Conservation (phyloP, 495 filamentous ascomycete genomes). For the Daldinia vernicosa region DNA sequence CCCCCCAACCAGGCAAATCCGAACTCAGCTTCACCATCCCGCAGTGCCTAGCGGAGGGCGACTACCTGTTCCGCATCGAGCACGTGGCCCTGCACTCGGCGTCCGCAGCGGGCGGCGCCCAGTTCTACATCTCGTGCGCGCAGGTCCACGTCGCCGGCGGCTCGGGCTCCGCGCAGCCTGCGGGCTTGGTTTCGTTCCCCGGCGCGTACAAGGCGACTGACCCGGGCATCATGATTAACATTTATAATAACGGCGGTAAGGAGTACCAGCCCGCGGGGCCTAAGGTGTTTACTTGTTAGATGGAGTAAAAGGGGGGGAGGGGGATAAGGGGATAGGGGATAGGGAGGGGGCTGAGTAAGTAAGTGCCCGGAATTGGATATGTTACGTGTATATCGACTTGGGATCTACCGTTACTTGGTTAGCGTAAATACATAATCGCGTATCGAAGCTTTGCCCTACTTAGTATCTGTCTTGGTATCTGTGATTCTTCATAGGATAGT, state of each 20-base stretch:
- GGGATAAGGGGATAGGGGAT: not conserved
- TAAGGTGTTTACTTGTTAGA: slow-evolving; percentile 39
- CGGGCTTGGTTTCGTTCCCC: slow-evolving; percentile 53
- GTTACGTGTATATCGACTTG: not conserved
- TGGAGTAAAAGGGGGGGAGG: too few species aligned
- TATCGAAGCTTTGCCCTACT: not conserved
- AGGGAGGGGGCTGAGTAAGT: not conserved
- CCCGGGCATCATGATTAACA: slow-evolving; percentile 58
- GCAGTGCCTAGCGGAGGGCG: slow-evolving; percentile 58
- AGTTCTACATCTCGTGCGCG: slow-evolving; percentile 64
- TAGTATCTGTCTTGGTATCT: not conserved
- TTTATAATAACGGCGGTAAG: slow-evolving; percentile 54
- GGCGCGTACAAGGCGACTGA: slow-evolving; percentile 55
- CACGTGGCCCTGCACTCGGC: slow-evolving; percentile 64
- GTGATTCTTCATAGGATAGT: not conserved
- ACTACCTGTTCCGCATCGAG: slow-evolving; percentile 69
- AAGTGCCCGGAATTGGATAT: too few species aligned
- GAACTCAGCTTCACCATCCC: slow-evolving; percentile 59
- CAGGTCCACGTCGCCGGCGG: slow-evolving; percentile 56
- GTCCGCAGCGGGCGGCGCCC: slow-evolving; percentile 54
- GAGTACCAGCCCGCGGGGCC: slow-evolving; percentile 44
- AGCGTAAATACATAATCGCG: not conserved
- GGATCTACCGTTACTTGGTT: not conserved
- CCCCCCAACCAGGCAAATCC: slow-evolving; percentile 39
- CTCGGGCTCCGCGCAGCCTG: slow-evolving; percentile 48